Percentiles rank a stretch among this genome's conserved stretches.
Evolutionary conservation across 768 basidiomycete species (phyloP).

Genomic region (Kwoniella heveanensis): DNA sequence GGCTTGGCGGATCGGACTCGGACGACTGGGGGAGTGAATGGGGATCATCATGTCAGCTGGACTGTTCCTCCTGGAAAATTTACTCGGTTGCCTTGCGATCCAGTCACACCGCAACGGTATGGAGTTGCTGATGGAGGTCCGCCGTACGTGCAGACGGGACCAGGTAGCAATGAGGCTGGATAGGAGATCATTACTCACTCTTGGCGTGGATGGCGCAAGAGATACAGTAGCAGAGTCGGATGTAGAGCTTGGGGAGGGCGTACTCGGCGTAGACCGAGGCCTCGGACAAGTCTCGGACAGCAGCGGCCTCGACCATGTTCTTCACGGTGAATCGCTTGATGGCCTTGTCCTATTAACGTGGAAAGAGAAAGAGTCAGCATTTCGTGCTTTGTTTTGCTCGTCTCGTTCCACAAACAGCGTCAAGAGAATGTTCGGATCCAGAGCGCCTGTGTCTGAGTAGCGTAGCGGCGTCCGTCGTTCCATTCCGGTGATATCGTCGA

Average conservation of each 20-base stretch:
- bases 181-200: constrained; percentile 63
- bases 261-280: constrained; percentile 95
- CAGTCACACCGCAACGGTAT: too few species aligned
- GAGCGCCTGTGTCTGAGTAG: background rate
- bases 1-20: constrained; percentile 94
- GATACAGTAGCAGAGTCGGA: constrained; percentile 98
- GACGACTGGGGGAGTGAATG: constrained; percentile 83
- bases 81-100: too few species aligned
- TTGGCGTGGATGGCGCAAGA: constrained; percentile 99
- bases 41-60: too few species aligned
- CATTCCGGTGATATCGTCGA: too few species aligned
- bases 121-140: too few species aligned
- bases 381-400: too few species aligned
- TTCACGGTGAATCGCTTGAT: constrained; percentile 99
- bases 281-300: constrained; percentile 94
- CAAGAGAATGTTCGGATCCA: background rate
- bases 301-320: constrained; percentile 99
- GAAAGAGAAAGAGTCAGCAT: background rate
- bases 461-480: too few species aligned
- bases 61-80: too few species aligned
- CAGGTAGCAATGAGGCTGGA: too few species aligned
- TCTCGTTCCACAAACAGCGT: too few species aligned
- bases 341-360: constrained; percentile 82
- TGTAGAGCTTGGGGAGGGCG: constrained; percentile 92
- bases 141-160: too few species aligned